Evolutionary conservation across 1,284 basidiomycete genomes (phyloP).

Genomic region (Phylloporus sp.): DNA sequence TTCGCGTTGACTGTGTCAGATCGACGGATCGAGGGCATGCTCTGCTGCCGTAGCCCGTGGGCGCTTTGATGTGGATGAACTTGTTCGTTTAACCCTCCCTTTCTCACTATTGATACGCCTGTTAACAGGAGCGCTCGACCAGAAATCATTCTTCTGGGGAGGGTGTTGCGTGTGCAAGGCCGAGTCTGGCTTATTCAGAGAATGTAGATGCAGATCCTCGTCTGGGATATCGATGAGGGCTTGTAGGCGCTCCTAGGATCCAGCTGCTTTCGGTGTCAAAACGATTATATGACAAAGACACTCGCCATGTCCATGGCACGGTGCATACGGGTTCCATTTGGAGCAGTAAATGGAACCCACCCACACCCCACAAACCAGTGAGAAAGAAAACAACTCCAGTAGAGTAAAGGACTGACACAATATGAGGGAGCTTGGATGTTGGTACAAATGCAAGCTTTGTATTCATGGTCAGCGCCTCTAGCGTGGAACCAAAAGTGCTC

Average conservation of each 20-base stretch:
- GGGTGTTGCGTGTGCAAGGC: conserved; percentile 69
- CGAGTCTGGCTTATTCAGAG: conserved; percentile 55
- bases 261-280: conserved; percentile 43
- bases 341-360: no score
- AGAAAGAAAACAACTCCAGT: no score
- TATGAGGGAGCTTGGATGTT: no score
- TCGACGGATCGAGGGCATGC: conserved; percentile 13
- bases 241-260: conserved; percentile 50
- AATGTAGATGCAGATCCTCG: conserved; percentile 36
- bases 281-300: conserved; percentile 40
- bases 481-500: no score
- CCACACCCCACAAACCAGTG: no score
- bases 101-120: conserved; percentile 57
- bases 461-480: no score
- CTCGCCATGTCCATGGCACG: no score
- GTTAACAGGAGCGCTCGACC: conserved; percentile 21
- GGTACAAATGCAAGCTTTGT: no score
- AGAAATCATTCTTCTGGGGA: conserved; percentile 53
- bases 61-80: conserved; percentile 9
- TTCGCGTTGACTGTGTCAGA: conserved; percentile 22
- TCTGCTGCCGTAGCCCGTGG: conserved; percentile 24
- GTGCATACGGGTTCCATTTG: no score
- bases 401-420: no score
- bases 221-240: conserved; percentile 45
- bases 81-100: conserved; percentile 36